Evolutionary conservation across 495 filamentous ascomycete species (phyloP), one percentile per base, ranked within the genome.

Genomic region (Oleoguttula mirabilis): DNA sequence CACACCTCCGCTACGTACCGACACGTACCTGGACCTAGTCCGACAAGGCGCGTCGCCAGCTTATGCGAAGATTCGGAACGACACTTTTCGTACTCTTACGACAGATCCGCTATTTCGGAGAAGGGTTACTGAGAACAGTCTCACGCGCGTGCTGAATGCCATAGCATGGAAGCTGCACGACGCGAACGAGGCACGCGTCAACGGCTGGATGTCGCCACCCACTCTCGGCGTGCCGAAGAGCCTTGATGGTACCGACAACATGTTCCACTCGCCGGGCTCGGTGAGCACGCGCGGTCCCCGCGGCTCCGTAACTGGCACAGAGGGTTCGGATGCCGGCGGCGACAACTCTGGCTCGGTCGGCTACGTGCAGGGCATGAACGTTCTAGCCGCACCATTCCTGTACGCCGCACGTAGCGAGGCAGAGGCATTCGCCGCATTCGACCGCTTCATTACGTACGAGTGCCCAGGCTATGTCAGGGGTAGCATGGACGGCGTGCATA

Each of bases 361-460:
- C 39, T 99, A 99, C 58, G 92, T 96, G 4, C 90, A 99, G 58
- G 90, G 90, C 43, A 96, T 98, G 90, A 98, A 96, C 57, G 88
- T 96, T n/a, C 74, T 98, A n/a, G 88, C 84, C 25, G 90, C 90
- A 7, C 92, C 90, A 0, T 95, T 99, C 54, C 71, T 96, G 31
- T 99, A 99, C 61, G 86, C 88, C 2, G 87, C 90, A 14, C 79
- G 84, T 46, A 93, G 84, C 54, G 90, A 99, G 60, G 82, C 86
- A 0, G 86, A 99, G 58, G 90, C 92, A 10, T 96, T 94, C 43
- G 77, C 82, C 21, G 77, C 86, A 8, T 96, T 99, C 59, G 76
- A 92, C 55, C 76, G 76, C 30, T 88, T 94, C 48, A 76, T 96
- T 48, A 90, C 85, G 7, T 69, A 70, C 25, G 88, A 96, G 63